A percentile compares a stretch with the other conserved stretches of the same genome.
Evolutionary conservation across 192 early-diverging fungal genomes (phyloP).

Genomic region (Oehlia diaphana): DNA sequence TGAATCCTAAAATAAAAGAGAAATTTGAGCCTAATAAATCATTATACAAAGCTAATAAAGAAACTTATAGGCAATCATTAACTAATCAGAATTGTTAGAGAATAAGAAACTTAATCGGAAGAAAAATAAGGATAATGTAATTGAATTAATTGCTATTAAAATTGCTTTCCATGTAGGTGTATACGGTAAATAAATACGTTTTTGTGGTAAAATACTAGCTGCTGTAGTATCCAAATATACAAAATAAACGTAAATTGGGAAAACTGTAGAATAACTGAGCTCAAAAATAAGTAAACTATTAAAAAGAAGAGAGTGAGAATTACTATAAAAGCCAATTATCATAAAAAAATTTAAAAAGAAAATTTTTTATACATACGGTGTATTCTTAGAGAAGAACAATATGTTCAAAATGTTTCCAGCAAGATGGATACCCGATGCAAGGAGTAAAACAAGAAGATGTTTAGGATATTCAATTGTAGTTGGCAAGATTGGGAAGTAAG

Average conservation of each 20-base stretch:
- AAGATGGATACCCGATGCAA: neutral
- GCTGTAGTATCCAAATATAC: neutral
- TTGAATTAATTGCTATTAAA: neutral
- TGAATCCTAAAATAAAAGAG: too few species aligned
- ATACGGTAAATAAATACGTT: constrained; percentile 18
- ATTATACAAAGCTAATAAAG: too few species aligned
- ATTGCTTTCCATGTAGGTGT: neutral
- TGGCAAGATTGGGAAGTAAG: neutral
- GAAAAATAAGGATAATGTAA: neutral
- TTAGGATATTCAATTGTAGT: neutral
- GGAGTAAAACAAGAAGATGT: neutral
- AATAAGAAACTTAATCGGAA: neutral
- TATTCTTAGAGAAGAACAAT: neutral
- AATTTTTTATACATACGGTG: neutral
- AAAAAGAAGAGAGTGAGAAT: neutral
- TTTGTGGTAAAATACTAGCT: neutral
- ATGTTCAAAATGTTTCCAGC: neutral
- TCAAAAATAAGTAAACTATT: neutral
- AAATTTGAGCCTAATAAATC: too few species aligned
- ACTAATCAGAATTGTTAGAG: too few species aligned
- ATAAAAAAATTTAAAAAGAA: neutral
- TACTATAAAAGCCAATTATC: neutral
- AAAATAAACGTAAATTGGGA: constrained; percentile 2
- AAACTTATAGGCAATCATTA: too few species aligned
- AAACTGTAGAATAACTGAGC: neutral